A percentile compares a stretch with the other conserved stretches of the same genome.
Evolutionary conservation across 176 grass and related monocot species (phyloP).

Genomic region (Oryza glumipatula): DNA sequence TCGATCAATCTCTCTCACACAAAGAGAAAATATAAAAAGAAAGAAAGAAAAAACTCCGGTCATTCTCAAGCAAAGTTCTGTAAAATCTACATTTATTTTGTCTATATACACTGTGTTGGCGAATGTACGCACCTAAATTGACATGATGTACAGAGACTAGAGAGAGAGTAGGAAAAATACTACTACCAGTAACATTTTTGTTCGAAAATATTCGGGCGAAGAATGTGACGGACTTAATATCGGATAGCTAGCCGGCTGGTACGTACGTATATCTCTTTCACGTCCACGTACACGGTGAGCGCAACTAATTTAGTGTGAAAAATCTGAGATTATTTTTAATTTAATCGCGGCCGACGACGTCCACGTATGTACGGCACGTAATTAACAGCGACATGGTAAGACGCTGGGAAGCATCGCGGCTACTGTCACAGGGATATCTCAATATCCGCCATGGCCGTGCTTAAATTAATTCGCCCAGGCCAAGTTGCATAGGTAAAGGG

Average conservation of each 20-base stretch:
- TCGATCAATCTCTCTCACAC: neutral
- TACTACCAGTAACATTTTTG: neutral
- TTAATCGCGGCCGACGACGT: neutral
- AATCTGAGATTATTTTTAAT: neutral
- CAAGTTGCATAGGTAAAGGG: neutral
- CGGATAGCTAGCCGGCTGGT: neutral
- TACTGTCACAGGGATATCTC: constrained; percentile 12
- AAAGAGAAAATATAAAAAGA: neutral
- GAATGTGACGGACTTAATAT: constrained; percentile 20
- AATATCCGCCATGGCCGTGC: neutral
- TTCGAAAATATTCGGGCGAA: neutral
- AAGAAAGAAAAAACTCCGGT: neutral
- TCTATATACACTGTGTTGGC: neutral
- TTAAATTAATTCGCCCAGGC: constrained; percentile 3
- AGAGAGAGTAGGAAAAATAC: no score
- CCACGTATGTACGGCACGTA: no score
- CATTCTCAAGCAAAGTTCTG: neutral
- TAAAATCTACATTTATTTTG: neutral
- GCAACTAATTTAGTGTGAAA: neutral
- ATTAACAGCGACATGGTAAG: neutral
- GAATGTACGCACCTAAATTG: neutral
- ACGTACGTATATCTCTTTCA: neutral
- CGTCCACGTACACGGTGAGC: constrained; percentile 17
- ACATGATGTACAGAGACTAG: no score
- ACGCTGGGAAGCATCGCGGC: constrained; percentile 11